phyloP scores from a whole-genome alignment of 306 rosid genomes.

The Lathyrus aphaca region DNA sequence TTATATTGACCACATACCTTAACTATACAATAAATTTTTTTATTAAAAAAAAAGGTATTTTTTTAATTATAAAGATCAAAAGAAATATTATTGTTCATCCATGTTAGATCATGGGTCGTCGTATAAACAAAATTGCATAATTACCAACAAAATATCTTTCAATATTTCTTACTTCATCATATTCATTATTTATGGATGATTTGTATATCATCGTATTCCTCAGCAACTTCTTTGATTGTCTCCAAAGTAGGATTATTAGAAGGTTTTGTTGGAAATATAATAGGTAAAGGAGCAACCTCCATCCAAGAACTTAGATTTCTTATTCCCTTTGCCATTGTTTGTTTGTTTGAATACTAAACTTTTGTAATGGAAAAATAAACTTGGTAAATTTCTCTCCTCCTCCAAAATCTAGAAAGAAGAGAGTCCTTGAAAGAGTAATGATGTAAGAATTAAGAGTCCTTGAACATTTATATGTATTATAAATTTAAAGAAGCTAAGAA shows the following conservation, averaged over 20 bases:
- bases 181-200: background rate
- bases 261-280: conserved; percentile 53
- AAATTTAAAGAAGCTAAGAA: conserved; percentile 15
- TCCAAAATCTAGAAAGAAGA: conserved; percentile 51
- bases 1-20: too few species aligned
- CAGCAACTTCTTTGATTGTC: conserved; percentile 54
- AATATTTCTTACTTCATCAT: conserved; percentile 13
- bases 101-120: too few species aligned
- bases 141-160: background rate
- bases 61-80: too few species aligned
- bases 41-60: too few species aligned
- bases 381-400: conserved; percentile 40
- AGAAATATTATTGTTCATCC: too few species aligned
- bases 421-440: conserved; percentile 35
- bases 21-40: too few species aligned
- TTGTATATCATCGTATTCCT: conserved; percentile 41
- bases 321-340: conserved; percentile 50
- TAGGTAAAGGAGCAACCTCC: conserved; percentile 64
- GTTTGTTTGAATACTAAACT: background rate
- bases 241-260: conserved; percentile 64
- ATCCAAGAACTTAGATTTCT: conserved; percentile 50
- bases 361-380: background rate
- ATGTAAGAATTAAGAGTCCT: background rate
- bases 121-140: background rate
- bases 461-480: background rate